Evolutionary conservation across 441 rosid genomes (phyloP), one percentile per base, ranked within the genome.

Genomic region (Rhodomyrtus psidioides): DNA sequence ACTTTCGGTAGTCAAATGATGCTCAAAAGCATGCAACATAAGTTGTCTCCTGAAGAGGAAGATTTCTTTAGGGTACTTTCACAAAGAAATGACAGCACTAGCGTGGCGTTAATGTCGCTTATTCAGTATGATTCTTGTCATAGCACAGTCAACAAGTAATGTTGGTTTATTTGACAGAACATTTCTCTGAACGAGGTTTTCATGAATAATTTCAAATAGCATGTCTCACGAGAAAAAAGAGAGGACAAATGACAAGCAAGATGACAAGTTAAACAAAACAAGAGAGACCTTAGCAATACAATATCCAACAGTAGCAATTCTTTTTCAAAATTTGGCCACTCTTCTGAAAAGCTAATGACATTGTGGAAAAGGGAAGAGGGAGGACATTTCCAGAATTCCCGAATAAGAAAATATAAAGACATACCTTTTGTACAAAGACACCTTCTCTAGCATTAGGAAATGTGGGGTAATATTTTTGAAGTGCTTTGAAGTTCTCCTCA

Each of bases 21-120:
- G 19, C 79, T 70, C 13, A 39, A 65, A 39, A 70, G n/a, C 79
- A 70, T 10, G 79, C n/a, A 39, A 23, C n/a, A 2, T 70, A 10
- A 34, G 79, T 70, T 6, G 46, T 70, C 79, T 3, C 79, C 9
- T 19, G n/a, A 70, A 70, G 79, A 34, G 79, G 34, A 4, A 70
- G 49, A 15, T 30, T 70, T 70, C 5, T 70, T 39, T 10, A 7
- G n/a, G 46, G 46, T 34, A 34, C 26, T 70, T 70, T 34, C 79
- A 9, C 13, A 70, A 42, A 10, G 46, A 21, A 70, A 70, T 34
- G 49, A 26, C 79, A 70, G 16, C n/a, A 70, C 15, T 8, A 70
- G 49, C 12, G 5, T 9, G 79, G 49, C 7, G 1, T 21, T 3
- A 34, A 8, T 0, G 2, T 34, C 0, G 2, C n/a, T 9, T 39